A percentile compares a stretch with the other conserved stretches of the same genome.
Evolutionary conservation across 2,329 filamentous ascomycete species (phyloP).

Genomic region (Xylariaceae sp.): DNA sequence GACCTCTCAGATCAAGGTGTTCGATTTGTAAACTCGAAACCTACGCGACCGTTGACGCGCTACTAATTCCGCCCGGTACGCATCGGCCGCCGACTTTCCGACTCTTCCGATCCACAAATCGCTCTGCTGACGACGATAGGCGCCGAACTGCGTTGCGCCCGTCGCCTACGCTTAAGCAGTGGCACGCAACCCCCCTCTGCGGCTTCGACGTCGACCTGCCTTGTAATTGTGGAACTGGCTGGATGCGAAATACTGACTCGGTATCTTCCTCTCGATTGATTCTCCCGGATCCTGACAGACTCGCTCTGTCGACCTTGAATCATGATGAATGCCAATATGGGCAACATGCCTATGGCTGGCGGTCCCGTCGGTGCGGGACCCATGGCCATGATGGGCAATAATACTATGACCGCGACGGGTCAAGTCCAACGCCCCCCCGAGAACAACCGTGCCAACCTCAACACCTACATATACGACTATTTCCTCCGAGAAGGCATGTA

Average conservation of each 20-base stretch:
- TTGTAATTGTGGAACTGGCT: slow-evolving; percentile 18
- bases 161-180: slow-evolving; percentile 6
- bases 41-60: slow-evolving; percentile 22
- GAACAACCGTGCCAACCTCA: slow-evolving; percentile 54
- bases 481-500: slow-evolving; percentile 81
- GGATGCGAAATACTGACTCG: slow-evolving; percentile 26
- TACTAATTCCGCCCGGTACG: slow-evolving; percentile 16
- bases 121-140: slow-evolving; percentile 9
- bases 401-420: slow-evolving; percentile 35
- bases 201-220: slow-evolving; percentile 3
- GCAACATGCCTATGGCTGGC: slow-evolving; percentile 62
- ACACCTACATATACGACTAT: slow-evolving; percentile 89
- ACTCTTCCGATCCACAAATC: slow-evolving; percentile 13
- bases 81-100: slow-evolving; percentile 16
- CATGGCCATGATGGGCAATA: slow-evolving; percentile 63
- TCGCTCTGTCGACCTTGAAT: slow-evolving; percentile 35
- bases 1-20: slow-evolving; percentile 1
- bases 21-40: neutral
- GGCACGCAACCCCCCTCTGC: slow-evolving; percentile 2
- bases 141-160: slow-evolving; percentile 1
- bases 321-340: slow-evolving; percentile 64
- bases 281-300: slow-evolving; percentile 31
- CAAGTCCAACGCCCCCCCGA: slow-evolving; percentile 33
- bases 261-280: slow-evolving; percentile 24
- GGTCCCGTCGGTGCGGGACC: slow-evolving; percentile 56